These are phyloP conservation scores for Aegilops longissima DNA, from an alignment of 176 grass and related monocot species.

Conservation along the genomic window DNA sequence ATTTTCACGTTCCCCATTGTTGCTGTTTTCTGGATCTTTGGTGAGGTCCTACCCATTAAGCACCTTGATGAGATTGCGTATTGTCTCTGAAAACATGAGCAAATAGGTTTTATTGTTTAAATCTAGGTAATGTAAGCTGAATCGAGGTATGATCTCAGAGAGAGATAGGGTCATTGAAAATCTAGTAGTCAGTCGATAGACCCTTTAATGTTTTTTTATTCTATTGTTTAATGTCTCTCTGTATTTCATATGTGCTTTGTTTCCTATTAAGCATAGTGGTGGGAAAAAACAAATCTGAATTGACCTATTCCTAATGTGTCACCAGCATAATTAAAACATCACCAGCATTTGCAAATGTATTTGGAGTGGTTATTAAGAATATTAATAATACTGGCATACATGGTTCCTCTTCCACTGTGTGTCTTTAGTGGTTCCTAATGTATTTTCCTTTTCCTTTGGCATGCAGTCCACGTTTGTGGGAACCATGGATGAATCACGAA, in stretches of 20 bases:
- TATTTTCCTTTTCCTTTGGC: conserved; percentile 29
- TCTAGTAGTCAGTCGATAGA: conserved; percentile 6
- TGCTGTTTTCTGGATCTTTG: not conserved
- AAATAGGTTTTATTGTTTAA: not conserved
- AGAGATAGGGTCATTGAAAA: conserved; percentile 2
- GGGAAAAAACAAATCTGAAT: not conserved
- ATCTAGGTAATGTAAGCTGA: conserved; percentile 14
- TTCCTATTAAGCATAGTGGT: not conserved
- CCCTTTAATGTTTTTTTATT: not conserved
- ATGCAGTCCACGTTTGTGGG: conserved; percentile 40
- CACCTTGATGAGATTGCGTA: conserved; percentile 9
- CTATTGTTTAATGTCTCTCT: not conserved
- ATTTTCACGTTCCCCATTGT: not conserved
- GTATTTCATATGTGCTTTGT: not conserved
- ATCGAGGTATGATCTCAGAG: conserved; percentile 15
- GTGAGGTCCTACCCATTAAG: conserved; percentile 5
- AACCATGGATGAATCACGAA: conserved; percentile 61
- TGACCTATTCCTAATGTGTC: not conserved
- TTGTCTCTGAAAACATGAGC: not conserved
- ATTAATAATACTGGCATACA: conserved; percentile 9
- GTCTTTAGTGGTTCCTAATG: conserved; percentile 34
- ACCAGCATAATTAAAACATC: not conserved
- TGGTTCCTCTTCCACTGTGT: not conserved
- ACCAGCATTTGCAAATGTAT: not conserved
- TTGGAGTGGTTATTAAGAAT: conserved; percentile 11